A percentile compares a stretch with the other conserved stretches of the same genome.
These are phyloP conservation scores for Penicillium sp. DNA, from an alignment of 2,329 filamentous ascomycete genomes.

Conservation along the genomic window DNA sequence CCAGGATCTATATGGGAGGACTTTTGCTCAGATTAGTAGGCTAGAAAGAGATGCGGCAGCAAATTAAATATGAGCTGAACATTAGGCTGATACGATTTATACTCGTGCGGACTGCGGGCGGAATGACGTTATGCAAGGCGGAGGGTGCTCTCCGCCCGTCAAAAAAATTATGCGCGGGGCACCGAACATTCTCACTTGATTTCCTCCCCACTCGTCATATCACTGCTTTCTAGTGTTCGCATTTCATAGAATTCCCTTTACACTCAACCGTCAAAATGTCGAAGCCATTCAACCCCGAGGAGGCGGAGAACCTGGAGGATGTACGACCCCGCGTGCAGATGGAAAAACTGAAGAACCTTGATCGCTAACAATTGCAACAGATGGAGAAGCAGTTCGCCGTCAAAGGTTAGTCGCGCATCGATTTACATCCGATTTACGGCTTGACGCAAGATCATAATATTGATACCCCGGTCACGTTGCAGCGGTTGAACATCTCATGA, in stretches of 20 bases:
- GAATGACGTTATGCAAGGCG: slow-evolving; percentile 20
- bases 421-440: neutral
- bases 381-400: slow-evolving; percentile 99
- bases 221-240: neutral
- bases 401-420: slow-evolving; percentile 60
- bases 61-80: neutral
- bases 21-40: neutral
- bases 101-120: neutral
- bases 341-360: neutral
- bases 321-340: slow-evolving; percentile 42
- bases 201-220: slow-evolving; percentile 1
- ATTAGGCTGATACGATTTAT: neutral
- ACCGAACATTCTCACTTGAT: slow-evolving; percentile 9
- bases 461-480: slow-evolving; percentile 7
- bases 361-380: slow-evolving; percentile 47
- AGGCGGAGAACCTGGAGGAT: slow-evolving; percentile 68
- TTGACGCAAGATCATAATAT: neutral
- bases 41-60: too few relatives aligned
- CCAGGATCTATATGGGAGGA: neutral
- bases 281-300: slow-evolving; percentile 54
- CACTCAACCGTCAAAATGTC: slow-evolving; percentile 32
- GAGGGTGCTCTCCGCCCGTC: slow-evolving; percentile 27
- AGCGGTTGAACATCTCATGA: slow-evolving; percentile 91
- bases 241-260: neutral
- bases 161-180: slow-evolving; percentile 37